These are phyloP conservation scores for Nadsonia starkeyi-henricii DNA, from an alignment of 1,139 yeast species.

Conservation along the genomic window DNA sequence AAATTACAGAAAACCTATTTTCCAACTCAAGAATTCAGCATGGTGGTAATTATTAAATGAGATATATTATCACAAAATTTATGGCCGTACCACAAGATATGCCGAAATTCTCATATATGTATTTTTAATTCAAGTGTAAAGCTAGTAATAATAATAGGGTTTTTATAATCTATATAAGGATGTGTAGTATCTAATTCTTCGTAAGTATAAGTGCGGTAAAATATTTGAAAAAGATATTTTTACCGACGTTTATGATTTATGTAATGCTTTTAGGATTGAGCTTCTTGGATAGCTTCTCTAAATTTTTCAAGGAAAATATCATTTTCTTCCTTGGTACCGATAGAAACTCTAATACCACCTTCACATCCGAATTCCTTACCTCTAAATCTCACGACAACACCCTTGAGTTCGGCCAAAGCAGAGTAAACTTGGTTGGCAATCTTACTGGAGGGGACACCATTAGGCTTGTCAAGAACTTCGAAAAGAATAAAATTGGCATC, in stretches of 20 bases:
- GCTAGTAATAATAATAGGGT: too few relatives aligned
- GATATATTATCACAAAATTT: too few relatives aligned
- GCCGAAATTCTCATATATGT: too few relatives aligned
- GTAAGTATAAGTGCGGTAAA: too few relatives aligned
- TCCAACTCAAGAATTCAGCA: too few relatives aligned
- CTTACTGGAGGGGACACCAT: slow-evolving; percentile 53
- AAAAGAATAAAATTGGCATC: slow-evolving; percentile 77
- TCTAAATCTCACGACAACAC: slow-evolving; percentile 79
- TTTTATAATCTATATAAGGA: too few relatives aligned
- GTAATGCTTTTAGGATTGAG: neutral
- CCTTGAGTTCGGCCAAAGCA: slow-evolving; percentile 52
- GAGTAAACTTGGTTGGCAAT: slow-evolving; percentile 55
- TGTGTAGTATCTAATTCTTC: too few relatives aligned
- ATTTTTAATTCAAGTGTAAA: too few relatives aligned
- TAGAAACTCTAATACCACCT: slow-evolving; percentile 75
- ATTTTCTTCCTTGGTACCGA: slow-evolving; percentile 76
- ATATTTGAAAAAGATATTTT: too few relatives aligned
- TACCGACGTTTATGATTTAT: neutral
- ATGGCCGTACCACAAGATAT: too few relatives aligned
- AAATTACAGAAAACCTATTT: too few relatives aligned
- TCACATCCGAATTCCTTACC: slow-evolving; percentile 80
- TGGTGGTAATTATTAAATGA: too few relatives aligned
- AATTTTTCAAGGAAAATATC: slow-evolving; percentile 39
- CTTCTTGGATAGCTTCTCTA: slow-evolving; percentile 15
- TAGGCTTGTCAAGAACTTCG: slow-evolving; percentile 44